These are phyloP conservation scores for Rubia balearica DNA, from an alignment of 305 asterid species.

Conservation along the genomic window DNA sequence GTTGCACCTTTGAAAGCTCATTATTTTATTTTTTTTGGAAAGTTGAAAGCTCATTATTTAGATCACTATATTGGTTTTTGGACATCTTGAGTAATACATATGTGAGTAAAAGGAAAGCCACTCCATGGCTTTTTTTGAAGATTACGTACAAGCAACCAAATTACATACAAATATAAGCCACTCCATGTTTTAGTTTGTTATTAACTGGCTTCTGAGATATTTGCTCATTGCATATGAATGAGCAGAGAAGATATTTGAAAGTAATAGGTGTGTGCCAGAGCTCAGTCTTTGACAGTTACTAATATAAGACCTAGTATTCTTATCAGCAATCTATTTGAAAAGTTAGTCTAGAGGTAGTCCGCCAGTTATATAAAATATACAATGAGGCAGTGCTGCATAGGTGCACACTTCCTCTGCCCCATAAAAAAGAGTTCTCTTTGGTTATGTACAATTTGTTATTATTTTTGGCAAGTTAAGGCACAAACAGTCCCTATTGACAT, in stretches of 20 bases:
- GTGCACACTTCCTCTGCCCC: background rate
- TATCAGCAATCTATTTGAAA: background rate
- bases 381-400: background rate
- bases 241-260: background rate
- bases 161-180: background rate
- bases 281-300: background rate
- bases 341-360: background rate
- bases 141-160: too few species aligned
- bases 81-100: background rate
- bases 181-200: background rate
- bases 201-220: background rate
- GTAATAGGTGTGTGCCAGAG: background rate
- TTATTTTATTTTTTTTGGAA: too few species aligned
- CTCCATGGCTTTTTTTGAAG: background rate
- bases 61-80: background rate
- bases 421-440: background rate
- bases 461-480: background rate
- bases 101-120: background rate
- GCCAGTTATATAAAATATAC: background rate
- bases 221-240: background rate
- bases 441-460: background rate
- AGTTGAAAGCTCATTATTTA: background rate
- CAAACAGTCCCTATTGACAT: background rate
- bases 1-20: too few species aligned
- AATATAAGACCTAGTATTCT: background rate